phyloP scores from a whole-genome alignment of 352 stramenopile species.

The Pythium oligandrum region DNA sequence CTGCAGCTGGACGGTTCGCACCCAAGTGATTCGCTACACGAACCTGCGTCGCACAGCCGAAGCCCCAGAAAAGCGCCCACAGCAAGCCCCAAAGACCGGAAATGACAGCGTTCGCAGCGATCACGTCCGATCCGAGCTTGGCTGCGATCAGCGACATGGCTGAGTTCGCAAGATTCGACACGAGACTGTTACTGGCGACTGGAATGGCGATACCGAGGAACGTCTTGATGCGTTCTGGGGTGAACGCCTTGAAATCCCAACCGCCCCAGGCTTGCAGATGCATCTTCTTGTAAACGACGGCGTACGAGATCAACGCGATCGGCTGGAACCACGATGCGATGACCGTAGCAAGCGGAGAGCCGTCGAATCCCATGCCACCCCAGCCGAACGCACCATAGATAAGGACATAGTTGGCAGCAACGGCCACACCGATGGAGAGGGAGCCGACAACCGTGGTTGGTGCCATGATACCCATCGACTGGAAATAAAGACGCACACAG shows the following conservation, averaged over 20 bases:
- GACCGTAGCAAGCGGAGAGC: constrained; percentile 71
- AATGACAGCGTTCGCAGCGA: constrained; percentile 73
- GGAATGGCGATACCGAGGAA: constrained; percentile 66
- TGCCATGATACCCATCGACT: constrained; percentile 77
- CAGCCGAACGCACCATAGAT: constrained; percentile 58
- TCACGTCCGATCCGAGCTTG: constrained; percentile 66
- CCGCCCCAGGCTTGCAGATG: constrained; percentile 66
- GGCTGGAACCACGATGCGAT: constrained; percentile 81
- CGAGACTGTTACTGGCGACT: constrained; percentile 59
- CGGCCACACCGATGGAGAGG: constrained; percentile 61
- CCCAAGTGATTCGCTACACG: constrained; percentile 75
- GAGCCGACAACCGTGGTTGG: constrained; percentile 67
- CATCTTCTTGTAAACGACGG: constrained; percentile 69
- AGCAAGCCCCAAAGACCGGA: constrained; percentile 59
- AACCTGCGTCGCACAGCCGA: constrained; percentile 71
- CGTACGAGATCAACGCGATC: constrained; percentile 68
- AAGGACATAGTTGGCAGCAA: constrained; percentile 15
- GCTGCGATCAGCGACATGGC: constrained; percentile 64
- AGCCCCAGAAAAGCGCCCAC: constrained; percentile 82
- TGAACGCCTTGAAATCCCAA: constrained; percentile 61
- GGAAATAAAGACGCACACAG: constrained; percentile 78
- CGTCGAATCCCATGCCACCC: constrained; percentile 65
- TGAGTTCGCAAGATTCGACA: constrained; percentile 75
- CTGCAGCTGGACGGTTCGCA: constrained; percentile 58
- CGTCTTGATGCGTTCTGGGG: constrained; percentile 45